Evolutionary conservation across 2,329 filamentous ascomycete species (phyloP), one percentile per base, ranked within the genome.

Genomic region (Alternaria gansuensis): DNA sequence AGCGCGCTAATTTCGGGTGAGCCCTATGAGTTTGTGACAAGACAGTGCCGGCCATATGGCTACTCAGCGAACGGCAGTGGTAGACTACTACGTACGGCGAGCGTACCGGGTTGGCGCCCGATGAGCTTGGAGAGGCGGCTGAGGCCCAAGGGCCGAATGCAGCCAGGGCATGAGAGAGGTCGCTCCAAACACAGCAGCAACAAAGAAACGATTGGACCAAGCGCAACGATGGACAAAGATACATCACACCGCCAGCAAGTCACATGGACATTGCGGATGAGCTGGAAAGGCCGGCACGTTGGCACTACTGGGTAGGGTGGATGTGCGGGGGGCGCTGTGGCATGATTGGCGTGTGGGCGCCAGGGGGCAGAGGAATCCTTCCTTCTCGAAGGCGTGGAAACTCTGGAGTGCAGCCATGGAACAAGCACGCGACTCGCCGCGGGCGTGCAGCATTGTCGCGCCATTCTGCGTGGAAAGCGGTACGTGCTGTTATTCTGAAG

Each of bases 201-300:
- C 43, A 40, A 59, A 58, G 51, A 54, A 63, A 45, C 55, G 66
- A 68, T 69, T 72, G 66, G 64, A 51, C 41, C 51, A 39, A 31
- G 57, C 37, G 31, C n/a, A 36, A 54, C 13, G 53, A 59, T 31
- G 54, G 55, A 55, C 24, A 40, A 29, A 24, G 45, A 43, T 31
- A 57, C 57, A 66, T 67, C 72, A 76, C 73, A 76, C 74, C 73
- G 74, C 73, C 64, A 59, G 51, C 63, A 67, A 62, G 65, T 70
- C 72, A 75, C 70, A 70, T 74, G 72, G 71, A 67, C 63, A 52
- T 45, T 14, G 37, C 51, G 43, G 28, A 43, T 48, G 41, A 39
- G 37, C 37, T 59, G 61, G 44, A 43, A 64, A 53, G 57, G 28
- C 43, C 41, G 53, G 39, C 41, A 44, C 44, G 39, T 45, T 53